Base-by-base conservation (phyloP, 2,329 filamentous ascomycete genomes). In the Epichloe bromicola region DNA sequence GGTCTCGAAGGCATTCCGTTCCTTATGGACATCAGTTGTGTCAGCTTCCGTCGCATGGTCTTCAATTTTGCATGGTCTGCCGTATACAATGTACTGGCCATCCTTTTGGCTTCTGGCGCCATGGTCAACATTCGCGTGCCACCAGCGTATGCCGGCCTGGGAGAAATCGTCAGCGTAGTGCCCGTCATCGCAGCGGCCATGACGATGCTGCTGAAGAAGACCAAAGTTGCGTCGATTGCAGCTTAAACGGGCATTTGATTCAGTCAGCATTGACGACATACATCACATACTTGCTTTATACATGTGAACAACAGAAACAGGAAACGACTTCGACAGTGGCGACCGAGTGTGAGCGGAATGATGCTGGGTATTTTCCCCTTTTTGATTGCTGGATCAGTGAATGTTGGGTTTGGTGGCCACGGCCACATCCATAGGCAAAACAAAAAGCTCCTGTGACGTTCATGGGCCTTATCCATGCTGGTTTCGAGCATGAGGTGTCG, bases 51-150 rank as follows among this genome's bases (percentile, higher is more conserved):
- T 11, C 69, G 75, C 20, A 74, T 80, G 54, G 57, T 69, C 7
- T 75, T 82, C 65, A 85, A 86, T 58, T 84, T 86, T 57, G 64
- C 58, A 0, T 85, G 81, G 82, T 71, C 74, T 1, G 73, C 71
- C 33, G 56, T 80, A 2, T 86, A 85, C 64, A 86, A 86, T 53
- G 33, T 76, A 5, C 69, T 80, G 51, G 82, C 81, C 0, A 70
- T 85, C 12, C 60, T 81, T 41, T 64, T 85, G 15, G 82, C 77
- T 4, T 72, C 73, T 1, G 82, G 81, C 0, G 79, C 74, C 0
- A 75, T 80, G 59, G 74, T 76, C 8, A 68, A 70, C 53, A 67
- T 73, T 2, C 69, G 78, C 46, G 71, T 74, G 50, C 71, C 75
- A n/a, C 66, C 66, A 2, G 65, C 63, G 14, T 70, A 65, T 67